phyloP scores from a whole-genome alignment of 352 stramenopile genomes.

The Phytophthora brassicae region DNA sequence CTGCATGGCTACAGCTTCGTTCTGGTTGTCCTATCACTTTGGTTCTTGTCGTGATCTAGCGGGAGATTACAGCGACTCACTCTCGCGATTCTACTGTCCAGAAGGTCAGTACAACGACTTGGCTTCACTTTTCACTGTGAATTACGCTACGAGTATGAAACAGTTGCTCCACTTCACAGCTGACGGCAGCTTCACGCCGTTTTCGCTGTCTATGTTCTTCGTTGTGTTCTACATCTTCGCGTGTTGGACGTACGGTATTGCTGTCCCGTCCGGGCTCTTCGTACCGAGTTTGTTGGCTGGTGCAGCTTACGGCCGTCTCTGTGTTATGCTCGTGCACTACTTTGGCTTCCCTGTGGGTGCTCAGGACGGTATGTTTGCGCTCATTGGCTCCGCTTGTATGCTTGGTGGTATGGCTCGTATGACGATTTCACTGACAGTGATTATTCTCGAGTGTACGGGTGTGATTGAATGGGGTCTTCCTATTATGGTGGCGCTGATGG shows the following conservation, averaged over 20 bases:
- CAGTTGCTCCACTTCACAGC: conserved; percentile 96
- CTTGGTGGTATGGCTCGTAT: conserved; percentile 97
- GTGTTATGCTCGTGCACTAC: conserved; percentile 64
- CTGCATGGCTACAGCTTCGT: conserved; percentile 63
- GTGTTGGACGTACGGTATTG: conserved; percentile 96
- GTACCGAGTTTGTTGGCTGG: conserved; percentile 95
- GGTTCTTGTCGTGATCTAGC: conserved; percentile 53
- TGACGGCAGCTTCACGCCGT: conserved; percentile 90
- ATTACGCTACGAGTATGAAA: conserved; percentile 94
- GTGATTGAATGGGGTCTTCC: conserved; percentile 98
- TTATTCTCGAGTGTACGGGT: conserved; percentile 98
- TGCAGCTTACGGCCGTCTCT: conserved; percentile 93
- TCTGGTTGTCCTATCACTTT: conserved; percentile 83
- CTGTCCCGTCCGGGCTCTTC: conserved; percentile 97
- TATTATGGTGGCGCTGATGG: conserved; percentile 98
- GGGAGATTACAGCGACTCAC: conserved; percentile 64
- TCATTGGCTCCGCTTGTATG: conserved; percentile 96
- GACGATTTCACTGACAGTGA: conserved; percentile 98
- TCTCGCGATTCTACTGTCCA: conserved; percentile 95
- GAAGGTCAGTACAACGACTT: conserved; percentile 97
- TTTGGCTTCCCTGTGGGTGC: conserved; percentile 66
- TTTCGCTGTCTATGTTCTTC: conserved; percentile 96
- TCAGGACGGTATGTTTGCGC: conserved; percentile 93
- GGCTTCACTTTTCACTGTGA: conserved; percentile 95
- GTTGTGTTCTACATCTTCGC: conserved; percentile 92